A percentile compares a stretch with the other conserved stretches of the same genome.
These are phyloP conservation scores for Rhizopogon roseolus DNA, from an alignment of 768 basidiomycete genomes.

Conservation along the genomic window DNA sequence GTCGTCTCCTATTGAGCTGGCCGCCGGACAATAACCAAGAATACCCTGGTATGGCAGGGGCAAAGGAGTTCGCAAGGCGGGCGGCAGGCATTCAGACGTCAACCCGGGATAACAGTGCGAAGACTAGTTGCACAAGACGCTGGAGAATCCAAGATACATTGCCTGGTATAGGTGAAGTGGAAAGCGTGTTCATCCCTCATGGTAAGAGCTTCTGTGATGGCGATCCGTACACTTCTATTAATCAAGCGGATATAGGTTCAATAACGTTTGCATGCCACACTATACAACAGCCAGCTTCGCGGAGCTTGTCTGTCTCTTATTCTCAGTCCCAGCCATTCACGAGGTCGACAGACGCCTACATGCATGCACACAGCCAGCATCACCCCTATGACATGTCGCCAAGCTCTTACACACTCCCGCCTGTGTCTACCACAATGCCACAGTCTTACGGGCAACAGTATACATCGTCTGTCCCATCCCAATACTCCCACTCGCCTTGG, in stretches of 20 bases:
- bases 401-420: conserved; percentile 25
- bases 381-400: conserved; percentile 23
- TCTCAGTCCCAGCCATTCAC: conserved; percentile 20
- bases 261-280: conserved; percentile 38
- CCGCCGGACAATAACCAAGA: conserved; percentile 53
- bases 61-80: conserved; percentile 49
- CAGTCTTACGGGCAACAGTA: conserved; percentile 22
- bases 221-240: conserved; percentile 26
- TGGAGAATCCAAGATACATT: conserved; percentile 71
- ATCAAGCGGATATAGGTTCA: conserved; percentile 19
- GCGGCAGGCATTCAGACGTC: conserved; percentile 59
- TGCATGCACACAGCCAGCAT: conserved; percentile 17
- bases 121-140: conserved; percentile 82
- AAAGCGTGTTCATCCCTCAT: conserved; percentile 89
- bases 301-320: conserved; percentile 14
- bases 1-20: conserved; percentile 67
- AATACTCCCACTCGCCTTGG: conserved; percentile 24
- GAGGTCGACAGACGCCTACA: conserved; percentile 22
- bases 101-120: conserved; percentile 59
- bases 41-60: conserved; percentile 35
- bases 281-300: conserved; percentile 20
- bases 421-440: conserved; percentile 21
- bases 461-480: conserved; percentile 16
- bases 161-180: conserved; percentile 62
- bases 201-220: conserved; percentile 48